phyloP scores from a whole-genome alignment of 2,329 filamentous ascomycete species.

The Neurospora sp. region DNA sequence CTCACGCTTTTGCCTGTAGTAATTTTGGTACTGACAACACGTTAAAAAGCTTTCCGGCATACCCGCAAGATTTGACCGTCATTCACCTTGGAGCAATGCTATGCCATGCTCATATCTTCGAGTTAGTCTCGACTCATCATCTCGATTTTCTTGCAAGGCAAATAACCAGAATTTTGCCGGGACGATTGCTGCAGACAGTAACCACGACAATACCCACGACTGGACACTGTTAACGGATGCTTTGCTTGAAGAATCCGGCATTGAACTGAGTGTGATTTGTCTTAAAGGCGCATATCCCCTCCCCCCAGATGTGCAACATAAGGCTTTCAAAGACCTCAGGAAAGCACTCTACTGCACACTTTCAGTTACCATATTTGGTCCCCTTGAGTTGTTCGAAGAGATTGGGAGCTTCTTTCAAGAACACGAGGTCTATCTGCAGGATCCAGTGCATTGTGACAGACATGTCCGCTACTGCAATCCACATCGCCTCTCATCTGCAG shows the following conservation, averaged over 20 bases:
- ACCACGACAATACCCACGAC: background rate
- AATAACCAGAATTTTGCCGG: background rate
- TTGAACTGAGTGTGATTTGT: background rate
- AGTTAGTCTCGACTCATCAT: background rate
- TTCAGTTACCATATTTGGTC: slow-evolving; percentile 24
- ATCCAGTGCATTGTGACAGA: slow-evolving; percentile 20
- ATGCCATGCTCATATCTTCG: background rate
- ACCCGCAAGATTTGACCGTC: background rate
- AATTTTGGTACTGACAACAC: background rate
- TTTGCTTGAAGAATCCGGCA: background rate
- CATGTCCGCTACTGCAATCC: slow-evolving; percentile 27
- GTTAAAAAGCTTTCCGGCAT: background rate
- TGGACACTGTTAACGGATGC: background rate
- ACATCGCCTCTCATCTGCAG: slow-evolving; percentile 20
- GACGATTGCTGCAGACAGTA: background rate
- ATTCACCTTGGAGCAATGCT: background rate
- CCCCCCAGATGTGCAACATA: background rate
- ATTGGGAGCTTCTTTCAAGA: slow-evolving; percentile 23
- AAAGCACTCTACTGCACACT: background rate
- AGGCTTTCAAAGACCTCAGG: accelerated
- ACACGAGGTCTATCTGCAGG: slow-evolving; percentile 25
- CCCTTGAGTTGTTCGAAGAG: slow-evolving; percentile 18
- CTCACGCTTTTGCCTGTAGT: no score
- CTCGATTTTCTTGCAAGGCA: background rate
- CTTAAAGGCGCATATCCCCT: accelerated